Evolutionary conservation across 805 yeast species (phyloP).

Genomic region (Cyberlindnera mycetangii): DNA sequence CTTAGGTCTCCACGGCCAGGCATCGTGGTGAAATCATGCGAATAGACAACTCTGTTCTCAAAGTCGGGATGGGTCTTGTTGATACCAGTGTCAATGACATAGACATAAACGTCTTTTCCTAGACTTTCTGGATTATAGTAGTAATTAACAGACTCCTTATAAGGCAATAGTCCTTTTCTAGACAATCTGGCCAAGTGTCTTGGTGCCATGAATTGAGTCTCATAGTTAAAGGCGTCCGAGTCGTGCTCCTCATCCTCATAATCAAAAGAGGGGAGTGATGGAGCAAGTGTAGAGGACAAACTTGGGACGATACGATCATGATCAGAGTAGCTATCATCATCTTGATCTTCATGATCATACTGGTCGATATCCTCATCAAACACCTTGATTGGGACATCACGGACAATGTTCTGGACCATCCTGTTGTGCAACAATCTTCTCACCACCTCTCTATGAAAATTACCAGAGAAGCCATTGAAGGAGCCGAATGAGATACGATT

Average conservation of each 20-base stretch:
- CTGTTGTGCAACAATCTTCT: slow-evolving; percentile 54
- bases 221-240: slow-evolving; percentile 6
- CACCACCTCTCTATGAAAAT: slow-evolving; percentile 46
- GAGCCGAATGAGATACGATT: slow-evolving; percentile 63
- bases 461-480: slow-evolving; percentile 69
- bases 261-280: neutral
- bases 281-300: neutral
- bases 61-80: slow-evolving; percentile 56
- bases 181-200: slow-evolving; percentile 67
- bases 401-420: slow-evolving; percentile 63
- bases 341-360: slow-evolving; percentile 29
- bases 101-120: slow-evolving; percentile 67
- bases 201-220: slow-evolving; percentile 49
- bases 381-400: slow-evolving; percentile 61
- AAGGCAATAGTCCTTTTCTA: slow-evolving; percentile 39
- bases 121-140: slow-evolving; percentile 41
- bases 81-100: slow-evolving; percentile 87
- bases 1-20: slow-evolving; percentile 60
- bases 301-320: neutral
- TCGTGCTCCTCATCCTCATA: neutral
- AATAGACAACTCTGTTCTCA: slow-evolving; percentile 56
- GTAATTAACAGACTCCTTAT: slow-evolving; percentile 37
- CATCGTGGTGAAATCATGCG: slow-evolving; percentile 60
- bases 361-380: slow-evolving; percentile 34
- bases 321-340: slow-evolving; percentile 15